Evolutionary conservation across 148 eudicot genomes (phyloP).

Genomic region (Diospyros kaki): DNA sequence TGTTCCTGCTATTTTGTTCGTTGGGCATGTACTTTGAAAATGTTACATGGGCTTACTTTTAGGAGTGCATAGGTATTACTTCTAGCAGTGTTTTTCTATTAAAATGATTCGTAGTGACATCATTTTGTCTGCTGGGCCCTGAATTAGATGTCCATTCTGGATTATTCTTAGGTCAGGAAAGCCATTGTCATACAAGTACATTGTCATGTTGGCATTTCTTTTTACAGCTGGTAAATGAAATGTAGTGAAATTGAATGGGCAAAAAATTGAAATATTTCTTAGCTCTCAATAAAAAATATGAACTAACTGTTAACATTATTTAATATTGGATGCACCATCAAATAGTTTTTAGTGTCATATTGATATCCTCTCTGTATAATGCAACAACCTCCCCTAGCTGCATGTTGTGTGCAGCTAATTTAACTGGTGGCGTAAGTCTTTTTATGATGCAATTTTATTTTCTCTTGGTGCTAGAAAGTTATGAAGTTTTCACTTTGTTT

Average conservation of each 20-base stretch:
- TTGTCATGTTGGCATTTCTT: background rate
- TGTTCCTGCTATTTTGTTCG: conserved; percentile 1
- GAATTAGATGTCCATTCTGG: background rate
- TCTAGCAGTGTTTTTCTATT: background rate
- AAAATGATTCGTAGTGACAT: background rate
- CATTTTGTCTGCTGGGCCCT: background rate
- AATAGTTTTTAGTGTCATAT: background rate
- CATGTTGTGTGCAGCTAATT: background rate
- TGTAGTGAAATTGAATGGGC: background rate
- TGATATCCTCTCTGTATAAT: background rate
- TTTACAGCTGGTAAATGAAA: background rate
- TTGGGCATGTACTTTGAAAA: background rate
- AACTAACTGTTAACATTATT: background rate
- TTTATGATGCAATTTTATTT: background rate
- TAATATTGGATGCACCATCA: background rate
- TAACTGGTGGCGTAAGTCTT: background rate
- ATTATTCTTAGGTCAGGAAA: background rate
- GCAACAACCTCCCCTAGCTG: background rate
- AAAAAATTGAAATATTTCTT: background rate
- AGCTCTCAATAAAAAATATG: background rate
- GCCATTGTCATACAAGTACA: background rate
- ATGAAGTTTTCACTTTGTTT: conserved; percentile 4
- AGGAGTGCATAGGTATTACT: background rate
- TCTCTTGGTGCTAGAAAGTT: conserved; percentile 1
- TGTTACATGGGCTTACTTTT: background rate